A percentile compares a stretch with the other conserved stretches of the same genome.
Conservation (phyloP, 345 rosid genomes). For the Eucalyptus tenuipes region DNA sequence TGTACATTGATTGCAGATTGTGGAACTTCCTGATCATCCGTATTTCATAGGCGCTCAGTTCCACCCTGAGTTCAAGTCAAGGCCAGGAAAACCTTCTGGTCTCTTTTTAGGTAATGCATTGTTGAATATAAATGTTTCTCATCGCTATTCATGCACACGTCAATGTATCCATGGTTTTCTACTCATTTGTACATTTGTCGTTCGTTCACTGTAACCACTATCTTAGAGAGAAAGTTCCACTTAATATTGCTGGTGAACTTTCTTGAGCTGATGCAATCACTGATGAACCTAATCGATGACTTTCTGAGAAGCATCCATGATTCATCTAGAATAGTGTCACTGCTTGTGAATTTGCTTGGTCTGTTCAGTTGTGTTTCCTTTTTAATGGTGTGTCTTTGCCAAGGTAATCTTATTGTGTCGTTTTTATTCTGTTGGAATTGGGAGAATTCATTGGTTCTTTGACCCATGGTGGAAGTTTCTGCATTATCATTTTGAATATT, state of each 20-base stretch:
- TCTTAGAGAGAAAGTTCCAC: background rate
- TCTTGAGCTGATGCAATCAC: background rate
- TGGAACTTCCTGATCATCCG: slow-evolving; percentile 60
- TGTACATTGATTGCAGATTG: slow-evolving; percentile 21
- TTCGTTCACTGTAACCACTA: background rate
- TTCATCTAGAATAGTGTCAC: background rate
- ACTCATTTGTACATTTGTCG: background rate
- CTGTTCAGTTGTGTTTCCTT: background rate
- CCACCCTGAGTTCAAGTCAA: slow-evolving; percentile 93
- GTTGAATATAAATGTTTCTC: background rate
- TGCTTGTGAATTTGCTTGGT: background rate
- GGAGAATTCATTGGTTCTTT: background rate
- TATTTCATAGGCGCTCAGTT: slow-evolving; percentile 77
- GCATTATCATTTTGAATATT: background rate
- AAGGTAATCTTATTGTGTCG: background rate
- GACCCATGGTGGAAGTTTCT: background rate
- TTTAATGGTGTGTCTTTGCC: background rate
- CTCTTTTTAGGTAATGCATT: slow-evolving; percentile 54
- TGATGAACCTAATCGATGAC: background rate
- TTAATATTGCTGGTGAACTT: background rate
- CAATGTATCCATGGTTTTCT: background rate
- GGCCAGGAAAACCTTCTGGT: slow-evolving; percentile 90
- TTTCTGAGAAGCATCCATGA: background rate
- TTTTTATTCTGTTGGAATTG: background rate
- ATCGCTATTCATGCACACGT: background rate